Conservation (phyloP, 495 filamentous ascomycete genomes). For the Trichoderma reesei region DNA sequence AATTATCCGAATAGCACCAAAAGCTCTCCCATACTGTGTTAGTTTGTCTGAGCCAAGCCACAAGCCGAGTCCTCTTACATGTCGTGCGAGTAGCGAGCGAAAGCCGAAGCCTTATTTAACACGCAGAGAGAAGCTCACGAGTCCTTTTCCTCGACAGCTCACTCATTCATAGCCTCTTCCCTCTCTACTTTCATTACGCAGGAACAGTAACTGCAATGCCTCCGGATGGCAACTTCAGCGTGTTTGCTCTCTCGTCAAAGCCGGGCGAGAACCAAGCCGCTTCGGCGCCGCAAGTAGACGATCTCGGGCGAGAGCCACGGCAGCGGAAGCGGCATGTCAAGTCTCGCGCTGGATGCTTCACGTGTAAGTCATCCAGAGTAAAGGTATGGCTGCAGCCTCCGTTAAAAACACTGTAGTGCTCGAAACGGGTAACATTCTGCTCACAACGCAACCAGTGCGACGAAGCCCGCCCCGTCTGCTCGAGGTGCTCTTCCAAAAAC, state of each 20-base stretch:
- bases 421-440: background rate
- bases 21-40: background rate
- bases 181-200: background rate
- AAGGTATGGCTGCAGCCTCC: constrained; percentile 1
- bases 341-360: constrained; percentile 7
- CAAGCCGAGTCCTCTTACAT: no score
- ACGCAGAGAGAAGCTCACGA: background rate
- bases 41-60: background rate
- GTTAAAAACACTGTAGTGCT: background rate
- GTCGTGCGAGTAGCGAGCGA: background rate
- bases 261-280: background rate
- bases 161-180: background rate
- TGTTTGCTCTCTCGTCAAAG: background rate
- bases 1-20: background rate
- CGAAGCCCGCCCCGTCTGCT: background rate
- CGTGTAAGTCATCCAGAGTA: constrained; percentile 9
- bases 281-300: background rate
- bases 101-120: background rate
- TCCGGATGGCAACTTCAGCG: background rate
- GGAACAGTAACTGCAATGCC: background rate
- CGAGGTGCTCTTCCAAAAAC: background rate
- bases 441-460: background rate
- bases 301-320: background rate
- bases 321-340: constrained; percentile 9
- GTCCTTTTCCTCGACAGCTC: background rate